Evolutionary conservation across 805 yeast genomes (phyloP).

Genomic region (Zygoascus tannicola): DNA sequence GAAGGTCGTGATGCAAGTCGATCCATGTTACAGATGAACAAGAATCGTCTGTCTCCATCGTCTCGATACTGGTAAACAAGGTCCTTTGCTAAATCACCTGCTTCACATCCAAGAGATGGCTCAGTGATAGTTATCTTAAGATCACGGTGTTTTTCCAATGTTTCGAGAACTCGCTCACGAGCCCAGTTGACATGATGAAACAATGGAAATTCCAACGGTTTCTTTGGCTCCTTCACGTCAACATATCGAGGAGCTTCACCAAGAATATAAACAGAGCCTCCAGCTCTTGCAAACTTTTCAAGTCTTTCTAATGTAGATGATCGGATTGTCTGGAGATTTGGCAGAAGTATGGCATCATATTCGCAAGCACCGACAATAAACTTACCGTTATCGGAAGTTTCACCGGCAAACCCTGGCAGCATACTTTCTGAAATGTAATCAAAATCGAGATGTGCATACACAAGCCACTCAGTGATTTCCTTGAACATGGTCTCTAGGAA

Average conservation of each 20-base stretch:
- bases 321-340: constrained; percentile 5
- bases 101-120: background rate
- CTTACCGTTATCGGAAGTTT: background rate
- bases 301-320: constrained; percentile 1
- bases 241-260: constrained; percentile 1
- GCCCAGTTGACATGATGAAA: background rate
- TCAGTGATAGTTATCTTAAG: background rate
- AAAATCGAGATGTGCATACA: constrained; percentile 5
- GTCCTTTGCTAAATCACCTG: background rate
- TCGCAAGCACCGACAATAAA: constrained; percentile 1
- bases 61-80: constrained; percentile 2
- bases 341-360: constrained; percentile 5
- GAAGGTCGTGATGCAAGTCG: background rate
- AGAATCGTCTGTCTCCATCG: constrained; percentile 3
- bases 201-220: background rate
- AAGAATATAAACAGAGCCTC: constrained; percentile 4
- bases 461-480: background rate
- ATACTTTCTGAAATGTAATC: constrained; percentile 7
- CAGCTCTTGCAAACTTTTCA: background rate
- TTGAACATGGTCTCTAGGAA: constrained; percentile 3
- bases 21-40: constrained; percentile 4
- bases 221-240: background rate
- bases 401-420: background rate
- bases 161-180: background rate
- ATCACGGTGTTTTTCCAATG: constrained; percentile 1